Conservation (phyloP, 257 asterid genomes). For the Solanum chmielewskii region DNA sequence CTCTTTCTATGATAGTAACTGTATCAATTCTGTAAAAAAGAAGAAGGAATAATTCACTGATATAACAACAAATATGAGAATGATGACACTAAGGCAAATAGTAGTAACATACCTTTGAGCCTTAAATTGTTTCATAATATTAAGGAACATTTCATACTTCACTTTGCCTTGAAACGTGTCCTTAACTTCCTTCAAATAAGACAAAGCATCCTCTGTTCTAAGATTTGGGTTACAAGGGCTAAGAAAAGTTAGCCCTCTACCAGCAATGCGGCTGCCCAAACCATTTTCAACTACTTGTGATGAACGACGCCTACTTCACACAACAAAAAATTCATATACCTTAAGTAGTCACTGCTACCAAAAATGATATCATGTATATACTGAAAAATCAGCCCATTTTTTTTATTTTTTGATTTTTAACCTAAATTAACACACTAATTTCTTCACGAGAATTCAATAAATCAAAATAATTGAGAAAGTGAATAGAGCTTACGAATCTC, state of each 20-base stretch:
- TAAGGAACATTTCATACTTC: slow-evolving; percentile 77
- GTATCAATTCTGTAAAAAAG: slow-evolving; percentile 58
- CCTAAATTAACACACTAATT: slow-evolving; percentile 7
- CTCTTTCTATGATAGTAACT: slow-evolving; percentile 71
- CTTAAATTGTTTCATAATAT: slow-evolving; percentile 86
- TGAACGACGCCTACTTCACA: neutral
- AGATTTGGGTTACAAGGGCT: slow-evolving; percentile 48
- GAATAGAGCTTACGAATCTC: slow-evolving; percentile 56
- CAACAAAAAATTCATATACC: neutral
- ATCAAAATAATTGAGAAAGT: neutral
- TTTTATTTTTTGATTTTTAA: neutral
- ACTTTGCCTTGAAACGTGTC: slow-evolving; percentile 83
- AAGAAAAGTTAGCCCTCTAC: slow-evolving; percentile 19
- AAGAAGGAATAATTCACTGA: neutral
- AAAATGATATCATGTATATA: neutral
- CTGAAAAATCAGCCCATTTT: neutral
- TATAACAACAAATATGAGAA: neutral
- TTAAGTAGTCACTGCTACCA: too few relatives aligned
- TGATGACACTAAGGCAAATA: neutral
- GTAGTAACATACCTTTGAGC: slow-evolving; percentile 55
- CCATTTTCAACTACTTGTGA: neutral
- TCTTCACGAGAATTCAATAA: neutral
- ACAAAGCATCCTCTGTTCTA: slow-evolving; percentile 73
- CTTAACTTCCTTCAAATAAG: slow-evolving; percentile 88
- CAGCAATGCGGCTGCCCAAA: neutral